Evolutionary conservation across 78 protist genomes (phyloP), one percentile per base, ranked within the genome.

Genomic region (Carpediemonas membranifera): DNA sequence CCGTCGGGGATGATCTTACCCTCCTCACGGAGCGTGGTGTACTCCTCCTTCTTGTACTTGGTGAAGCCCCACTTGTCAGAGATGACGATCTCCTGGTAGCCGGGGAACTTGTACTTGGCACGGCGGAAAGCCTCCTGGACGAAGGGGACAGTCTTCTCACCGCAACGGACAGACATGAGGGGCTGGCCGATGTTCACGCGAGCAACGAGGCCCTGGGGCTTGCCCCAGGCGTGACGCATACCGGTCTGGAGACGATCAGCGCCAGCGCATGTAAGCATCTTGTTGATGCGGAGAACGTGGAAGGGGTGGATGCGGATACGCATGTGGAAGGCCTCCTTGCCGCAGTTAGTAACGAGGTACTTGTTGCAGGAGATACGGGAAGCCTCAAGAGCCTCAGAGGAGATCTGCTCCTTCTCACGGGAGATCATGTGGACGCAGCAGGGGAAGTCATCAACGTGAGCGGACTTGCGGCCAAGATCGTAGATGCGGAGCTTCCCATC

Each of bases 231-330:
- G 43, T 85, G 90, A 65, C 98, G 85, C 99, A 96, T 94, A 81
- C 99, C 98, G 31, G 97, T 85, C 73, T 91, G 96, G 52, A 94
- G 87, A 35, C 97, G 76, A 95, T 97, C 99, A 24, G 99, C 99
- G 39, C 99, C 99, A 65, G 99, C 99, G 74, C 98, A 95, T 36
- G 97, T 87, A 43, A 97, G 87, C 98, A 95, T 97, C 90, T 97
- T 97, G 90, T 97, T 97, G 91, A 97, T 95, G 78, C 99, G 96
- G 65, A 92, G 63, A 54, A 97, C 97, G 84, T 95, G 98, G 92
- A 74, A 95, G 36, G 98, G 98, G 88, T 95, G 99, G 71, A 84
- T 92, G 30, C 99, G 94, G 58, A 97, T 76, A 51, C 99, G 94
- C 72, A 93, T 39, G 92, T 95, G 98, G 97, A 94, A 97, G 36